These are phyloP conservation scores for Metarhizium album DNA, from an alignment of 2,329 filamentous ascomycete genomes.

Conservation along the genomic window DNA sequence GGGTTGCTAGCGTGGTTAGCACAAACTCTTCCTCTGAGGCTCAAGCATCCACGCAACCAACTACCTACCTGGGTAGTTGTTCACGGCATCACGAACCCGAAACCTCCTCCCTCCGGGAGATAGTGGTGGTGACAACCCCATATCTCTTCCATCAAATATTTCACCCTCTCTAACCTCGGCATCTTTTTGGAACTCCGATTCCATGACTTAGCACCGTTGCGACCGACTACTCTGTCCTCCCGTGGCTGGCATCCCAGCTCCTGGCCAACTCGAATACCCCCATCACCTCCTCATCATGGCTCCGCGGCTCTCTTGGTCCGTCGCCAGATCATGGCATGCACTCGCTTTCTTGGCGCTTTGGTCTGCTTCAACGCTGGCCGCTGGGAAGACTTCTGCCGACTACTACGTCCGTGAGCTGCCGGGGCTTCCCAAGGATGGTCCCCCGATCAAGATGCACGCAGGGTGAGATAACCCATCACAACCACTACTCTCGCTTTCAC, in stretches of 20 bases:
- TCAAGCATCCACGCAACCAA: no score
- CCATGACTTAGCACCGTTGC: background rate
- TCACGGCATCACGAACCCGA: constrained; percentile 1
- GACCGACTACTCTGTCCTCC: background rate
- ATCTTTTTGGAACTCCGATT: background rate
- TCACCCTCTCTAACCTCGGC: background rate
- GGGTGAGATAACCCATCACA: constrained; percentile 50
- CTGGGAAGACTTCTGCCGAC: constrained; percentile 45
- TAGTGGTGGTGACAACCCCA: background rate
- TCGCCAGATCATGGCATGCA: constrained; percentile 10
- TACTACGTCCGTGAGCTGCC: constrained; percentile 84
- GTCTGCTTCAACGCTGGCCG: constrained; percentile 23
- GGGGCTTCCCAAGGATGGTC: constrained; percentile 61
- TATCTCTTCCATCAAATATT: background rate
- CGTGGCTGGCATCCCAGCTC: background rate
- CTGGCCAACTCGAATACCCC: background rate
- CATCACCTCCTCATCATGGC: constrained; percentile 2
- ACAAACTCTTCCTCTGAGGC: no score
- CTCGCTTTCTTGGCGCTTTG: constrained; percentile 31
- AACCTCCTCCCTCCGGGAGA: background rate
- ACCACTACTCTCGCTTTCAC: background rate
- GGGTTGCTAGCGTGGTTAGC: no score
- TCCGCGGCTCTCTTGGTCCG: constrained; percentile 1
- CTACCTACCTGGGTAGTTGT: no score
- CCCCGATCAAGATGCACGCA: constrained; percentile 92